Evolutionary conservation across 306 rosid species (phyloP).

Genomic region (Cicer judaicum): DNA sequence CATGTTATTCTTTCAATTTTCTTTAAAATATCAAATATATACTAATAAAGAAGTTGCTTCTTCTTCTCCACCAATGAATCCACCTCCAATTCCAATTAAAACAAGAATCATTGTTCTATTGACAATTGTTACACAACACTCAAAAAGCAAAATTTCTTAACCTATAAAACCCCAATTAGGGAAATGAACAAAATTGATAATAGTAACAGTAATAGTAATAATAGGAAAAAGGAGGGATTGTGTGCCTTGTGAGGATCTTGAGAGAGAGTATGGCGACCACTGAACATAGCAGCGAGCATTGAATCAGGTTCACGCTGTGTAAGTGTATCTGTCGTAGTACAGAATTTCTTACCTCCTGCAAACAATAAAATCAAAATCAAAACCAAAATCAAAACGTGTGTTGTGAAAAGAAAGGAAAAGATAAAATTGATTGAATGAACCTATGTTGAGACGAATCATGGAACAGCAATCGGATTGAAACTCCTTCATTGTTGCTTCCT

Average conservation of each 20-base stretch:
- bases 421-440: conserved; percentile 37
- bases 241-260: conserved; percentile 63
- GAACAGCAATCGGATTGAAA: conserved; percentile 54
- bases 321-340: conserved; percentile 76
- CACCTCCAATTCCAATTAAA: too few species aligned
- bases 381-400: background rate
- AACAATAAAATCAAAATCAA: background rate
- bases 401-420: background rate
- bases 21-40: too few species aligned
- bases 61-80: too few species aligned
- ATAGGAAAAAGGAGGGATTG: background rate
- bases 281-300: conserved; percentile 95
- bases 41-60: too few species aligned
- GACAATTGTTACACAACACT: too few species aligned
- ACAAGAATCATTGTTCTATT: too few species aligned
- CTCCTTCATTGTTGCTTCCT: conserved; percentile 38
- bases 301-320: conserved; percentile 91
- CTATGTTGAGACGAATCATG: conserved; percentile 74
- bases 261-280: conserved; percentile 81
- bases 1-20: too few species aligned
- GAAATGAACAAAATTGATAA: too few species aligned
- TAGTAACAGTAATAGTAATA: background rate
- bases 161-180: too few species aligned
- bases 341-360: conserved; percentile 86
- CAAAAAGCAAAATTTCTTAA: too few species aligned